Conservation (phyloP, 1,284 basidiomycete species). For the Caloboletus firmus region DNA sequence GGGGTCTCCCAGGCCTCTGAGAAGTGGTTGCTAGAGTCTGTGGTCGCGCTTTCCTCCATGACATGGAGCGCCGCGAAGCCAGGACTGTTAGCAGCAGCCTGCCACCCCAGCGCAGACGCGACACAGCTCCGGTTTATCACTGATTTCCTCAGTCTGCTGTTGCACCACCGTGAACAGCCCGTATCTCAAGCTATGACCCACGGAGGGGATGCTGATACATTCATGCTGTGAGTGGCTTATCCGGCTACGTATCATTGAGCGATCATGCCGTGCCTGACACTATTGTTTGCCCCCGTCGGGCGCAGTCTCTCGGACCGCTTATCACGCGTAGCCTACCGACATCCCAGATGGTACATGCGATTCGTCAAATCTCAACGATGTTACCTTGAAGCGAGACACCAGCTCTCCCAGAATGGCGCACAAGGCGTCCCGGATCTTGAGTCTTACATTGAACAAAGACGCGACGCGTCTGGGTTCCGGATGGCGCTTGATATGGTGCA, state of each 20-base stretch:
- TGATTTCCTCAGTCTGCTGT: conserved; percentile 49
- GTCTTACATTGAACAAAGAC: conserved; percentile 45
- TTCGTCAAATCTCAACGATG: conserved; percentile 39
- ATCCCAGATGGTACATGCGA: conserved; percentile 30
- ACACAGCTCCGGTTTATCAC: conserved; percentile 52
- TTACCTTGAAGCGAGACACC: conserved; percentile 26
- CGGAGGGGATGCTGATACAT: conserved; percentile 10
- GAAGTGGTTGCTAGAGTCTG: conserved; percentile 41
- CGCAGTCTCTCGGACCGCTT: conserved; percentile 30
- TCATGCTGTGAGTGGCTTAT: conserved; percentile 22
- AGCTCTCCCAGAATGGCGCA: conserved; percentile 2
- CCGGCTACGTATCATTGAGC: conserved; percentile 8
- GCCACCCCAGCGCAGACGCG: conserved; percentile 56
- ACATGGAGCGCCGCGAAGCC: conserved; percentile 43
- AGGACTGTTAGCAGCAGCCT: conserved; percentile 55
- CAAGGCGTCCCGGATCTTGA: conserved; percentile 42
- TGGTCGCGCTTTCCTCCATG: conserved; percentile 20
- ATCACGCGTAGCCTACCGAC: conserved; percentile 25
- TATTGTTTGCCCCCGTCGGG: neutral
- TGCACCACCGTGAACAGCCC: conserved; percentile 33
- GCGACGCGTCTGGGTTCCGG: conserved; percentile 49
- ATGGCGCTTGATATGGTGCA: conserved; percentile 57
- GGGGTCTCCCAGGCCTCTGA: conserved; percentile 46
- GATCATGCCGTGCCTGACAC: conserved; percentile 4
- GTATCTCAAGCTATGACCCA: neutral